A percentile compares a stretch with the other conserved stretches of the same genome.
Evolutionary conservation across 2,329 filamentous ascomycete species (phyloP).

Genomic region (Penicillium sp.): DNA sequence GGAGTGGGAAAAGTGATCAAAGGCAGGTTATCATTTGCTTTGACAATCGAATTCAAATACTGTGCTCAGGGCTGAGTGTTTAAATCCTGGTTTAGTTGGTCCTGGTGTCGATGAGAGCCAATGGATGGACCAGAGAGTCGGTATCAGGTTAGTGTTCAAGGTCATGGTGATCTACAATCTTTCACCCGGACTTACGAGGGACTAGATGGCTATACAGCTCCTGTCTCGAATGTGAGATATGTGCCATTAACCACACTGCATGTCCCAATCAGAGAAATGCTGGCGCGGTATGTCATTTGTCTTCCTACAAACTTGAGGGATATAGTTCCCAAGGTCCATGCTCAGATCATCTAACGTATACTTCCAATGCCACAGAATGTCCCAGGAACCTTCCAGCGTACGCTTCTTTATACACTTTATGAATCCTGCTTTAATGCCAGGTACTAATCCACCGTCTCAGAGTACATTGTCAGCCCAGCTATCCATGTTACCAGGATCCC

Average conservation of each 20-base stretch:
- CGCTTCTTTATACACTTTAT: neutral
- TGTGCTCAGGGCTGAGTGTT: neutral
- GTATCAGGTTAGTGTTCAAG: conserved; percentile 27
- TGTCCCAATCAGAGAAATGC: conserved; percentile 39
- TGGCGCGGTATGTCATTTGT: conserved; percentile 29
- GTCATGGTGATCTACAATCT: neutral
- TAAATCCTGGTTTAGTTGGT: conserved; percentile 21
- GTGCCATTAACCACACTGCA: conserved; percentile 36
- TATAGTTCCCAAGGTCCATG: neutral
- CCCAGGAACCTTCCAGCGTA: conserved; percentile 38
- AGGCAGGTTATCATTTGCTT: conserved; percentile 16
- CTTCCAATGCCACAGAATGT: conserved; percentile 27
- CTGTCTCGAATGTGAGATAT: conserved; percentile 38
- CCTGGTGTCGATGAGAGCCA: conserved; percentile 22
- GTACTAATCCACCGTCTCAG: conserved; percentile 8
- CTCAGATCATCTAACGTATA: neutral
- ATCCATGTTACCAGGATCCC: conserved; percentile 37
- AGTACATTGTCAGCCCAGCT: conserved; percentile 36
- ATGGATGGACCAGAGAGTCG: conserved; percentile 32
- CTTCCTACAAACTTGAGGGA: neutral
- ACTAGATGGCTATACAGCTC: conserved; percentile 38
- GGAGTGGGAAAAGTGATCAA: conserved; percentile 43
- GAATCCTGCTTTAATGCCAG: neutral
- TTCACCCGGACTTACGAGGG: neutral
- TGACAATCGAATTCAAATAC: neutral